Percentiles rank a stretch among this genome's conserved stretches.
These are phyloP conservation scores for Fusarium mundagurra DNA, from an alignment of 2,329 filamentous ascomycete species.

Conservation along the genomic window DNA sequence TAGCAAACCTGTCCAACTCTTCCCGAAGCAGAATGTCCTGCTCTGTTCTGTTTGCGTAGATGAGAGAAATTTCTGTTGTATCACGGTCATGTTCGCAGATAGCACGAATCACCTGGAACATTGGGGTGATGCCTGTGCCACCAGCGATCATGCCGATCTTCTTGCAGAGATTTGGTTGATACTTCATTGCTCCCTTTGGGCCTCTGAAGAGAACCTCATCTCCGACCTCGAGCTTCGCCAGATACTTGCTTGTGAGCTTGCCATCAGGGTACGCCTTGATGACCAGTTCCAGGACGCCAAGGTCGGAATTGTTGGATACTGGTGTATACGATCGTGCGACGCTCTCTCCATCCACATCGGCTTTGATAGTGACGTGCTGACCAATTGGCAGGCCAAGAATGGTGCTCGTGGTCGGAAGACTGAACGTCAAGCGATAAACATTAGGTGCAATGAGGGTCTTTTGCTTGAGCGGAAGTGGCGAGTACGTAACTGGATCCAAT, in stretches of 20 bases:
- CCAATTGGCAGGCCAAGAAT: slow-evolving; percentile 65
- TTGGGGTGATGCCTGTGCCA: slow-evolving; percentile 48
- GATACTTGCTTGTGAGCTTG: slow-evolving; percentile 58
- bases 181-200: slow-evolving; percentile 66
- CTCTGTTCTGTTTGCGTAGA: slow-evolving; percentile 68
- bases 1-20: slow-evolving; percentile 64
- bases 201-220: slow-evolving; percentile 64
- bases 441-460: slow-evolving; percentile 43
- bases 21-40: slow-evolving; percentile 67
- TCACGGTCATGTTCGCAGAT: slow-evolving; percentile 69
- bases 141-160: slow-evolving; percentile 67
- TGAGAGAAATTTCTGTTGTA: slow-evolving; percentile 62
- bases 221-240: slow-evolving; percentile 57
- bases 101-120: slow-evolving; percentile 67
- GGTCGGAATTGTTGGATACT: slow-evolving; percentile 60
- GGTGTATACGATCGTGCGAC: slow-evolving; percentile 65
- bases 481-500: neutral
- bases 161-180: slow-evolving; percentile 53
- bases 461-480: neutral
- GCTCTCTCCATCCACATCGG: slow-evolving; percentile 54
- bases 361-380: slow-evolving; percentile 64
- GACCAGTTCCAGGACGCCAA: slow-evolving; percentile 60
- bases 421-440: slow-evolving; percentile 58
- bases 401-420: slow-evolving; percentile 54
- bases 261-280: slow-evolving; percentile 63